Evolutionary conservation across 2,329 filamentous ascomycete species (phyloP).

Genomic region (Microdochium paspali): DNA sequence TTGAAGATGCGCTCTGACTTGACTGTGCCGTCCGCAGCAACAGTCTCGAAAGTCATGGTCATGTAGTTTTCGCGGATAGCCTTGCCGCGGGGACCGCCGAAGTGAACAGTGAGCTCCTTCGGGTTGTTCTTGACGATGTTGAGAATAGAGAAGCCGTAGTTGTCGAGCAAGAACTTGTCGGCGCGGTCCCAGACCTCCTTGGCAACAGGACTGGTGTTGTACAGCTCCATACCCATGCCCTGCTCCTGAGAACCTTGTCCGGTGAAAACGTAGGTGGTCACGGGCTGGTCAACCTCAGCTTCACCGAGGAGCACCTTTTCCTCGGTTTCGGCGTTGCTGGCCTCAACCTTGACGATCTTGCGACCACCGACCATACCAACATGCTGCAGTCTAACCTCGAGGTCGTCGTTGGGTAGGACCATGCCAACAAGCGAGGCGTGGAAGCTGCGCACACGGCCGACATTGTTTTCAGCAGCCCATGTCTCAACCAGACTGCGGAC

Average conservation of each 20-base stretch:
- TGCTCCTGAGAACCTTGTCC: conserved; percentile 98
- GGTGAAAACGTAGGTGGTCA: conserved; percentile 95
- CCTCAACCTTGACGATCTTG: conserved; percentile 99
- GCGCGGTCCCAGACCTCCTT: conserved; percentile 97
- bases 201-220: conserved; percentile 84
- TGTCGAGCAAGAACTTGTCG: conserved; percentile 96
- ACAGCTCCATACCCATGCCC: conserved; percentile 99
- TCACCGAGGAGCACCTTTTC: conserved; percentile 94
- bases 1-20: conserved; percentile 99
- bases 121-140: conserved; percentile 99
- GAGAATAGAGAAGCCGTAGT: conserved; percentile 96
- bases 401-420: conserved; percentile 93
- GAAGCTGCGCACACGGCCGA: conserved; percentile 94
- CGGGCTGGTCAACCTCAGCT: conserved; percentile 95
- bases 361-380: conserved; percentile 95
- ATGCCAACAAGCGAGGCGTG: conserved; percentile 95
- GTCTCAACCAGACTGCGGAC: conserved; percentile 95
- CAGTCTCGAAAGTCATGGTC: conserved; percentile 99
- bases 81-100: conserved; percentile 92
- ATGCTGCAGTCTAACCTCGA: conserved; percentile 91
- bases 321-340: conserved; percentile 88
- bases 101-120: conserved; percentile 96
- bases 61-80: conserved; percentile 98
- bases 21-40: conserved; percentile 80
- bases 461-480: conserved; percentile 98